phyloP scores from a whole-genome alignment of 345 rosid species.

The Eucalyptus polyanthemos region DNA sequence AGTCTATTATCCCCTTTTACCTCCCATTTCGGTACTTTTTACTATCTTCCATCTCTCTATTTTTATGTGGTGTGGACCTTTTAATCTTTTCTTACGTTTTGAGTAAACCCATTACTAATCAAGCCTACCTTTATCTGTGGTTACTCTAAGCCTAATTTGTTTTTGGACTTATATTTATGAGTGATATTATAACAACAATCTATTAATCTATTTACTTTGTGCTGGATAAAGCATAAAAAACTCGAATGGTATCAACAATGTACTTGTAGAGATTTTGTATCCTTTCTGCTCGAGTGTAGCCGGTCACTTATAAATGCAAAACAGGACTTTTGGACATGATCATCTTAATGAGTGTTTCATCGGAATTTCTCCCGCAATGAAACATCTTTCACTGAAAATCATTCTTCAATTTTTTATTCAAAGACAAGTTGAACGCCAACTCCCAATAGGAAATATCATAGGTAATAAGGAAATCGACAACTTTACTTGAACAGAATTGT shows the following conservation, averaged over 20 bases:
- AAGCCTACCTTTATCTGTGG: neutral
- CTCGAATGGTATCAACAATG: neutral
- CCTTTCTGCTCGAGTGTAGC: no score
- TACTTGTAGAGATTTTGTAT: neutral
- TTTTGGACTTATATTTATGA: neutral
- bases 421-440: no score
- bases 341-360: neutral
- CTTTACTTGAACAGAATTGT: no score
- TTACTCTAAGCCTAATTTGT: neutral
- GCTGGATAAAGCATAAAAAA: neutral
- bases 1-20: neutral
- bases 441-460: no score
- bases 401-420: no score
- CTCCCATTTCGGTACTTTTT: neutral
- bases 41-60: neutral
- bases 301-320: neutral
- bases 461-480: no score
- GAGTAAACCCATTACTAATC: neutral
- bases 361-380: accelerated
- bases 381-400: no score
- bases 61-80: neutral
- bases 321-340: neutral
- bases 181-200: neutral
- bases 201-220: neutral
- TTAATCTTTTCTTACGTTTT: neutral